Conservation (phyloP, 306 rosid genomes). For the Fragaria iinumae region DNA sequence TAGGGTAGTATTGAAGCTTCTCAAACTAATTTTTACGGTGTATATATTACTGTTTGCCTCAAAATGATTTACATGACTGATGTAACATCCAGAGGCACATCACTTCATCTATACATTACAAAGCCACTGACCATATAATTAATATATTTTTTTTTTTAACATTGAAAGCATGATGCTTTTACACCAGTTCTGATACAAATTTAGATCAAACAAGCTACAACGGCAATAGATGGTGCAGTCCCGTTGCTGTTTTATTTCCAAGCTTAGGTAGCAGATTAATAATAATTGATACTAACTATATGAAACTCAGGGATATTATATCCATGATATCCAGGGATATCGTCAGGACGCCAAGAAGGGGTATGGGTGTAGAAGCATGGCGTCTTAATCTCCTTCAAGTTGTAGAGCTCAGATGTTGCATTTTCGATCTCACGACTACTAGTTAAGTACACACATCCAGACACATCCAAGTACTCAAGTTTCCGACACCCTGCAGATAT, state of each 20-base stretch:
- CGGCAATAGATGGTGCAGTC: slow-evolving; percentile 13
- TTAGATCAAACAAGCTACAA: background rate
- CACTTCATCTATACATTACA: no score
- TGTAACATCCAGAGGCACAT: no score
- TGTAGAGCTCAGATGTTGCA: slow-evolving; percentile 47
- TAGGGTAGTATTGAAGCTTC: background rate
- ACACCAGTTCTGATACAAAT: background rate
- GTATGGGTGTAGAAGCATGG: slow-evolving; percentile 44
- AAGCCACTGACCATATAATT: no score
- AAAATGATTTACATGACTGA: background rate
- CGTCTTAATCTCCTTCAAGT: slow-evolving; percentile 44
- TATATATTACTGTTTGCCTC: background rate
- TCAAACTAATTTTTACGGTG: background rate
- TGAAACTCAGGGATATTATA: no score
- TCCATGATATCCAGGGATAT: no score
- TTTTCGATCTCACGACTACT: slow-evolving; percentile 55
- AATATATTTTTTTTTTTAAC: no score
- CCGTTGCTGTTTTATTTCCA: background rate
- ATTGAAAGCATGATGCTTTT: background rate
- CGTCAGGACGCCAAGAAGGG: no score
- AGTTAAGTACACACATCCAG: slow-evolving; percentile 72
- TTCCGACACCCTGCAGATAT: slow-evolving; percentile 64
- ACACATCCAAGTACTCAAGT: slow-evolving; percentile 74
- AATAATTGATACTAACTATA: no score
- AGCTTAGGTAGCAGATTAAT: background rate